Evolutionary conservation across 2,329 filamentous ascomycete species (phyloP), one percentile per base, ranked within the genome.

Genomic region (Cladosporium sp.): DNA sequence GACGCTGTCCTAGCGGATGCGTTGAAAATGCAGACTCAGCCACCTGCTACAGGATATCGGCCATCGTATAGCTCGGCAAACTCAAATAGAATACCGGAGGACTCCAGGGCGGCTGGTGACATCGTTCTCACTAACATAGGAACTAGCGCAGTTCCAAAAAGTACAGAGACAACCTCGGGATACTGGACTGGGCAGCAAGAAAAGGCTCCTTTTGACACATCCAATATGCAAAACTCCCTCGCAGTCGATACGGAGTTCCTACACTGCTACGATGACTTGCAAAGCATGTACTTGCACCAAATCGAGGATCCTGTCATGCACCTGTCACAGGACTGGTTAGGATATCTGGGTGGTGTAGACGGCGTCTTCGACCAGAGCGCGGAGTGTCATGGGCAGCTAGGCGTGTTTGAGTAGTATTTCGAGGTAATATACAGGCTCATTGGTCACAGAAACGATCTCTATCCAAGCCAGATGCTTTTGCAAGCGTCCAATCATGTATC

Each of bases 1-100:
- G 71, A 74, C 55, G 73, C 73, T 1, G 67, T 75, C 0, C 57
- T 75, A 0, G 63, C 64, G 0, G 73, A 75, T 40, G 67, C 70
- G 0, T 67, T 74, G 4, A 70, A 71, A 40, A 61, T 64, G 18
- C 52, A 62, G 18, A 53, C 57, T 9, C 46, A 44, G 22, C 22
- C 49, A 13, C 46, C 43, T 5, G 35, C 6, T 11, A n/a, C 9
- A n/a, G 34, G 10, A n/a, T 9, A 35, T 35, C n/a, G 4, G 9
- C 34, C 34, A 28, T 28, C 22, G 7, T 28, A 2, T 7, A 28
- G 5, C 4, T 28, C 22, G 4, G 7, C 4, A 28, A 28, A 1
- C 22, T 28, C 22, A 28, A 7, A 7, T 28, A 5, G 22, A 28
- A 28, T 7, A 28, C 22, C 22, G 22, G 22, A 28, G 22, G 22